Percentiles rank a stretch among this genome's conserved stretches.
Evolutionary conservation across 2,329 filamentous ascomycete species (phyloP).

Genomic region (Talaromyces atroroseus): DNA sequence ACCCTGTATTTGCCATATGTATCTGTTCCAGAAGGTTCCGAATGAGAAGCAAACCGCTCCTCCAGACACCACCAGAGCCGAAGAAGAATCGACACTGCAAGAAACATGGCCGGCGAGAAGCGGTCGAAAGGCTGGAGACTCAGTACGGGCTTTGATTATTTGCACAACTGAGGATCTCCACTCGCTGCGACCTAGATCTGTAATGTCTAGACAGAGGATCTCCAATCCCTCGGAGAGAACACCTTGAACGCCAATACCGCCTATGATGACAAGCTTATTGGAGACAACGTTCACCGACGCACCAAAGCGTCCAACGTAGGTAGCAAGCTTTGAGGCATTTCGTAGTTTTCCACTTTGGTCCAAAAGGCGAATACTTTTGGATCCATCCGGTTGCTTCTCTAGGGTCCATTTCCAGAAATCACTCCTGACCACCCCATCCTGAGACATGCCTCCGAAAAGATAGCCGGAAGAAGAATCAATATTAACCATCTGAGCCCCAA

Average conservation of each 20-base stretch:
- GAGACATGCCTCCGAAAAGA: slow-evolving; percentile 65
- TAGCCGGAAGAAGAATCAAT: slow-evolving; percentile 51
- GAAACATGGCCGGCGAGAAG: slow-evolving; percentile 66
- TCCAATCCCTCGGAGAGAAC: slow-evolving; percentile 46
- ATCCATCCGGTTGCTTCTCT: slow-evolving; percentile 33
- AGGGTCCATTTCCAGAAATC: slow-evolving; percentile 63
- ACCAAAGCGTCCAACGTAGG: slow-evolving; percentile 43
- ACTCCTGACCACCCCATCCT: slow-evolving; percentile 57
- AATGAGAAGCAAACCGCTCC: slow-evolving; percentile 88
- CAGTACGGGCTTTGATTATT: slow-evolving; percentile 9
- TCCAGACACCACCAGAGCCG: slow-evolving; percentile 65
- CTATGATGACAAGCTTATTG: slow-evolving; percentile 46
- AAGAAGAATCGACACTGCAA: slow-evolving; percentile 39
- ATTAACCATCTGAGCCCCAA: slow-evolving; percentile 49
- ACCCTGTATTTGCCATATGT: slow-evolving; percentile 47
- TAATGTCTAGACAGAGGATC: slow-evolving; percentile 41
- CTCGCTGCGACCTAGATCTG: slow-evolving; percentile 5
- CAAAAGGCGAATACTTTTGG: slow-evolving; percentile 20
- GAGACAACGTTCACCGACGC: slow-evolving; percentile 46
- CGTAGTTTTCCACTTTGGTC: slow-evolving; percentile 23
- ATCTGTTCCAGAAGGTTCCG: slow-evolving; percentile 75
- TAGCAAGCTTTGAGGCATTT: slow-evolving; percentile 23
- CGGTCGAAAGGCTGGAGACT: slow-evolving; percentile 48
- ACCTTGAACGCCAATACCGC: slow-evolving; percentile 43
- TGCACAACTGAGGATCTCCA: slow-evolving; percentile 4